Conservation (phyloP, 352 stramenopile genomes). For the Phytophthora pistaciae region DNA sequence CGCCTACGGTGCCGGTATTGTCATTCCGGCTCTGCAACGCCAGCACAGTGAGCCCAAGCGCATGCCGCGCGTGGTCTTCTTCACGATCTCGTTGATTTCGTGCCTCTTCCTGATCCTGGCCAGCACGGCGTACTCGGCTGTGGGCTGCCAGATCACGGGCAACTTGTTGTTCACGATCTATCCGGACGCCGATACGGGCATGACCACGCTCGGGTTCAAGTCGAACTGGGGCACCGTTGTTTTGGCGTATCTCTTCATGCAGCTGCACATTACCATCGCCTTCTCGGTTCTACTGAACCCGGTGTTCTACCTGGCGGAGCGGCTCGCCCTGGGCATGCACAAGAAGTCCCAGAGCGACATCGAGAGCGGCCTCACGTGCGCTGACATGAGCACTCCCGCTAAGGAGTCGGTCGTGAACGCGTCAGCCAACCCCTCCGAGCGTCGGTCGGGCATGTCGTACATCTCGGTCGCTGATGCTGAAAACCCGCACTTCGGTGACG, state of each 20-base stretch:
- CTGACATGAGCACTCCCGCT: slow-evolving; percentile 22
- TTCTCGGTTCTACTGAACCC: slow-evolving; percentile 71
- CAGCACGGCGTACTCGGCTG: slow-evolving; percentile 38
- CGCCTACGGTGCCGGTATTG: slow-evolving; percentile 27
- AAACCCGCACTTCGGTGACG: slow-evolving; percentile 30
- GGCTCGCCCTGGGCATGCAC: slow-evolving; percentile 52
- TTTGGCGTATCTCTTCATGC: slow-evolving; percentile 60
- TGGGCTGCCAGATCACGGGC: slow-evolving; percentile 49
- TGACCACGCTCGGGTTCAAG: slow-evolving; percentile 46
- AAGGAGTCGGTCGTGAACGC: slow-evolving; percentile 34
- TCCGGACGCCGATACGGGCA: slow-evolving; percentile 19
- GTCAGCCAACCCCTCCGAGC: slow-evolving; percentile 35
- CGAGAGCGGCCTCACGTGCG: slow-evolving; percentile 38
- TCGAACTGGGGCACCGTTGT: slow-evolving; percentile 39
- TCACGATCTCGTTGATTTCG: slow-evolving; percentile 49
- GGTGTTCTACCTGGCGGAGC: slow-evolving; percentile 57
- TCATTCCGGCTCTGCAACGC: slow-evolving; percentile 26
- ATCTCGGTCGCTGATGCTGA: slow-evolving; percentile 36
- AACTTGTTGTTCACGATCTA: slow-evolving; percentile 43
- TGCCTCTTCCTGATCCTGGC: slow-evolving; percentile 45
- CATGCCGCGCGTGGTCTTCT: slow-evolving; percentile 50
- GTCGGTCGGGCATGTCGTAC: slow-evolving; percentile 39
- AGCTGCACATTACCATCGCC: slow-evolving; percentile 49
- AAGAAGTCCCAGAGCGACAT: slow-evolving; percentile 29
- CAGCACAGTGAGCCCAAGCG: slow-evolving; percentile 33